These are phyloP conservation scores for Kwoniella sp. DNA, from an alignment of 768 basidiomycete species.

Conservation along the genomic window DNA sequence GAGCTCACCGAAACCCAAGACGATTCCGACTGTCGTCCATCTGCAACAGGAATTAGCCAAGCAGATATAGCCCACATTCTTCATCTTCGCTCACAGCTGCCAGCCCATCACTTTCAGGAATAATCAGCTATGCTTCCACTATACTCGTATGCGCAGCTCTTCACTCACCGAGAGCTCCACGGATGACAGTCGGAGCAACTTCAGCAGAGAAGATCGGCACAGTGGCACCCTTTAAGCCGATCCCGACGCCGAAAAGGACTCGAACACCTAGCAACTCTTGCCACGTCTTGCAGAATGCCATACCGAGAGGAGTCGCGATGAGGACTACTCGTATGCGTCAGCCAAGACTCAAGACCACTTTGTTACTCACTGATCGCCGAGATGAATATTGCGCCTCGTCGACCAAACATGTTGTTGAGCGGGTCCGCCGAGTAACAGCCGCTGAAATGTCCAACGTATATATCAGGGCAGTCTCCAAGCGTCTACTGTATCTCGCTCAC, in stretches of 20 bases:
- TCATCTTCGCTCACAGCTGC: constrained; percentile 55
- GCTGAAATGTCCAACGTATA: no score
- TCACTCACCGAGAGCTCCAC: constrained; percentile 67
- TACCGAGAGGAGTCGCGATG: constrained; percentile 41
- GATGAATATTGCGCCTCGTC: constrained; percentile 64
- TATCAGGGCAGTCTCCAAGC: no score
- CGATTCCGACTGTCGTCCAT: constrained; percentile 55
- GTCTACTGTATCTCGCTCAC: no score
- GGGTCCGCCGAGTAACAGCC: constrained; percentile 59
- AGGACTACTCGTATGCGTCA: constrained; percentile 8
- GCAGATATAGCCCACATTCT: neutral
- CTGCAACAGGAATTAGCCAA: neutral
- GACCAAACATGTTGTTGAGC: constrained; percentile 65
- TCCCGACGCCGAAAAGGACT: constrained; percentile 48
- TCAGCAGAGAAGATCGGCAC: constrained; percentile 74
- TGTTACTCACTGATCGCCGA: constrained; percentile 54
- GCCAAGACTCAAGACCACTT: constrained; percentile 39
- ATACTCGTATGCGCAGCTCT: no score
- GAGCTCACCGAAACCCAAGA: constrained; percentile 11
- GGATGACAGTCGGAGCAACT: constrained; percentile 74
- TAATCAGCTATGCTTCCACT: no score
- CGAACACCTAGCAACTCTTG: constrained; percentile 39
- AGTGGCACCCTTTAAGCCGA: constrained; percentile 56
- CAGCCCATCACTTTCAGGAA: constrained; percentile 64
- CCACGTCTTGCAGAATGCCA: constrained; percentile 48